phyloP scores from a whole-genome alignment of 2,329 filamentous ascomycete species.

The Aspergillus neoniger region DNA sequence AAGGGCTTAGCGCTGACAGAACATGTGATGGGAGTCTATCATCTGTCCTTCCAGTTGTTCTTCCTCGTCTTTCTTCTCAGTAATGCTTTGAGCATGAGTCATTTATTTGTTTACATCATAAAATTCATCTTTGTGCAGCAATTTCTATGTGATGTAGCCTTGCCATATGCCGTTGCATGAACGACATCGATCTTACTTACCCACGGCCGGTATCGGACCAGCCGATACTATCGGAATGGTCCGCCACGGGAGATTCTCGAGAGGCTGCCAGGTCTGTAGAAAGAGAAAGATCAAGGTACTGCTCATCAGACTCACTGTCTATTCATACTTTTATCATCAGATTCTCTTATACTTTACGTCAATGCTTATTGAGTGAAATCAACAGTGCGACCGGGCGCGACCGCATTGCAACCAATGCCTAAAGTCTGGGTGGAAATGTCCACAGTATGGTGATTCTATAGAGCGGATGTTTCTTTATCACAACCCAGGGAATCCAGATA shows the following conservation, averaged over 20 bases:
- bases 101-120: too few relatives aligned
- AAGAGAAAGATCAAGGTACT: constrained; percentile 72
- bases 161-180: neutral
- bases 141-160: too few relatives aligned
- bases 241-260: constrained; percentile 60
- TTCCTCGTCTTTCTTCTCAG: neutral
- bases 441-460: constrained; percentile 18
- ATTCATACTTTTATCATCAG: too few relatives aligned
- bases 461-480: constrained; percentile 20
- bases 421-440: constrained; percentile 19
- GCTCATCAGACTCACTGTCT: neutral
- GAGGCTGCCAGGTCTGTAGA: constrained; percentile 74
- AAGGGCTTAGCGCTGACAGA: constrained; percentile 10
- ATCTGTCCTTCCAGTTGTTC: neutral
- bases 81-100: too few relatives aligned
- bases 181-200: too few relatives aligned
- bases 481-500: neutral
- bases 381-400: constrained; percentile 16
- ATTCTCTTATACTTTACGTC: too few relatives aligned
- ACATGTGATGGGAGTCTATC: neutral
- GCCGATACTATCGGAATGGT: constrained; percentile 7
- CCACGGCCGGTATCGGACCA: neutral
- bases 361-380: too few relatives aligned
- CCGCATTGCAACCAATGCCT: constrained; percentile 17
- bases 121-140: too few relatives aligned